Percentiles rank a stretch among this genome's conserved stretches.
These are phyloP conservation scores for Gardenia jasminoides DNA, from an alignment of 257 asterid species.

Conservation along the genomic window DNA sequence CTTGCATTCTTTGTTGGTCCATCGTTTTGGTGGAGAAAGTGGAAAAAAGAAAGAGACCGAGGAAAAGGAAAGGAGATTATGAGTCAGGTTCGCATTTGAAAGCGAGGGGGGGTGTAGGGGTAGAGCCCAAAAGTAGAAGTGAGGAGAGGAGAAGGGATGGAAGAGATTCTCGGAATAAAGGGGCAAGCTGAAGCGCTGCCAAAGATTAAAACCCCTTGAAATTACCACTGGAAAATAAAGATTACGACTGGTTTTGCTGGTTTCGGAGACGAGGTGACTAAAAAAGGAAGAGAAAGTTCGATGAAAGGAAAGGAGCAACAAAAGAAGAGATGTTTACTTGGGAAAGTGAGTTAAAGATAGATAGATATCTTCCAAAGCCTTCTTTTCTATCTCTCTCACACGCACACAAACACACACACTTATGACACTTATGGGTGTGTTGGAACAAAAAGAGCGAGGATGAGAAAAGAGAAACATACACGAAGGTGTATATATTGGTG, in stretches of 20 bases:
- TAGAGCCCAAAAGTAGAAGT: constrained; percentile 18
- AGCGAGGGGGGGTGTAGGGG: constrained; percentile 44
- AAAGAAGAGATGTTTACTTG: constrained; percentile 27
- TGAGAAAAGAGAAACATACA: background rate
- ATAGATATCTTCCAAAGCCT: constrained; percentile 11
- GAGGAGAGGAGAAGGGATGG: constrained; percentile 18
- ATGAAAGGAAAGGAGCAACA: constrained; percentile 18
- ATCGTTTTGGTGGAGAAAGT: background rate
- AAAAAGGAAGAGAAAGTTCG: constrained; percentile 18
- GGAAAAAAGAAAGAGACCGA: background rate
- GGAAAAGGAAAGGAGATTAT: constrained; percentile 1
- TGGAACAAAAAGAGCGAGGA: background rate
- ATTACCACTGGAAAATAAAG: constrained; percentile 13
- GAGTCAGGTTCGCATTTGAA: constrained; percentile 70
- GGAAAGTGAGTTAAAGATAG: constrained; percentile 14
- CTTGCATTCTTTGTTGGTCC: constrained; percentile 16
- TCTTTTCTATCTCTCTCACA: background rate
- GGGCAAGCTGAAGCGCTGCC: constrained; percentile 14
- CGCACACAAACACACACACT: background rate
- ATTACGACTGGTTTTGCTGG: background rate
- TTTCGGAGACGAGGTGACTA: background rate
- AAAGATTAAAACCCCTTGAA: constrained; percentile 29
- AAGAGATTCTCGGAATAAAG: constrained; percentile 51
- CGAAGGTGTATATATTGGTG: background rate
- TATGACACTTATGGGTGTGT: background rate